phyloP scores from a whole-genome alignment of 2,329 filamentous ascomycete species.

The Fusarium torreyae region DNA sequence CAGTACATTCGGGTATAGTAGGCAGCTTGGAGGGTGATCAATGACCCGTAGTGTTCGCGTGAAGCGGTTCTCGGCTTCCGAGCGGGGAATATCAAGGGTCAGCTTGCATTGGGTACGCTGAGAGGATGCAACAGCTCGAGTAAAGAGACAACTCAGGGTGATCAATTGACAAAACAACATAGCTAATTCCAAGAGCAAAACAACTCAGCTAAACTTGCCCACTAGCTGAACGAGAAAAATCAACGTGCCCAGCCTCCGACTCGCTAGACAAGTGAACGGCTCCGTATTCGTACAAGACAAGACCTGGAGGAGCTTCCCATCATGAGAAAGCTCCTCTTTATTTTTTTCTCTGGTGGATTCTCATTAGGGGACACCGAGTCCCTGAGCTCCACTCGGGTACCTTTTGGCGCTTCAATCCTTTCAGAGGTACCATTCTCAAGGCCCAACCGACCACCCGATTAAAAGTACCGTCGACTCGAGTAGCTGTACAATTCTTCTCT shows the following conservation, averaged over 20 bases:
- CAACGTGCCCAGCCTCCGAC: conserved; percentile 43
- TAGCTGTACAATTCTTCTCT: conserved; percentile 13
- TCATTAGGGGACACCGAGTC: conserved; percentile 27
- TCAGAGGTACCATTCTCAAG: conserved; percentile 16
- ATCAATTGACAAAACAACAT: conserved; percentile 8
- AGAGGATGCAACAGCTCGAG: conserved; percentile 1
- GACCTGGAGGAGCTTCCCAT: conserved; percentile 35
- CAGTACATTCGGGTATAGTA: conserved; percentile 20
- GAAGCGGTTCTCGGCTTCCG: conserved; percentile 48
- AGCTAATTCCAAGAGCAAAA: not conserved
- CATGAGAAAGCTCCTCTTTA: conserved; percentile 39
- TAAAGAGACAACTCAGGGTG: not conserved
- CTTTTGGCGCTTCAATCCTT: conserved; percentile 21
- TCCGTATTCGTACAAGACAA: conserved; percentile 44
- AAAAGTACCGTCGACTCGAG: conserved; percentile 32
- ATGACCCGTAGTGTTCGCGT: conserved; percentile 34
- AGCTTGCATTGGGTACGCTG: conserved; percentile 8
- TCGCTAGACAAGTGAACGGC: conserved; percentile 19
- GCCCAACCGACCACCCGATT: conserved; percentile 27
- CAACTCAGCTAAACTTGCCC: conserved; percentile 18
- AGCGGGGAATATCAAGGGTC: conserved; percentile 40
- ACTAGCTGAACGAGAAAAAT: conserved; percentile 46
- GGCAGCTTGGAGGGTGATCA: conserved; percentile 32
- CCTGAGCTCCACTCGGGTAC: conserved; percentile 39
- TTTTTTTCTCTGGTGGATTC: conserved; percentile 29